Base-by-base conservation (phyloP, 2,329 filamentous ascomycete species). In the Diaporthe caulivora region DNA sequence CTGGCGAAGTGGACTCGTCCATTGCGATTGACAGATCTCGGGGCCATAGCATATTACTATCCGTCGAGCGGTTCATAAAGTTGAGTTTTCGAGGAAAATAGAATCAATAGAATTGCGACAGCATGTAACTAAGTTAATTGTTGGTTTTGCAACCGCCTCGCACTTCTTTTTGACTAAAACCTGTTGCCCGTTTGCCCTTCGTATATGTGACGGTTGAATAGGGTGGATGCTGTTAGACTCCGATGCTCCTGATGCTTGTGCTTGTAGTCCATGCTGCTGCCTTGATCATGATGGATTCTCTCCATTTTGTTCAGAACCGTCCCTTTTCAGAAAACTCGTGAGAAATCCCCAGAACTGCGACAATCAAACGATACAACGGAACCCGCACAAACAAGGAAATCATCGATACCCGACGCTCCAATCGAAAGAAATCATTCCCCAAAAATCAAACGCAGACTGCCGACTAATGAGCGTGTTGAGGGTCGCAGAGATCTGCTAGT, bases 211-310 rank as follows among this genome's bases (percentile, higher is more conserved):
- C 31, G 49, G 40, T 17, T 57, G 37, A 42, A 44, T 54, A 67
- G 37, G 54, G 37, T 65, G 47, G 37, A 74, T 64, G 54, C 47
- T 73, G 51, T 53, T 54, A 13, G 42, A 68, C 70, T 72, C 70
- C 70, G 42, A 24, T 64, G 65, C 73, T 72, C 73, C 73, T 67
- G n/a, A 64, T 74, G 71, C 71, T 70, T 73, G 71, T 55, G 64
- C 47, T 47, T 57, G 37, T 53, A 60, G 34, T 51, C 37, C 70
- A 72, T 54, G 54, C 53, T 68, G 29, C 72, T 67, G 53, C 62
- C 54, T 21, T 55, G 29, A 42, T 53, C 64, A 34, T 44, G 54
- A 73, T 15, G 29, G 64, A 64, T 68, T 42, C 44, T 62, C 40
- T 71, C 47, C 24, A 17, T 8, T 26, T 70, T 62, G 24, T 47